phyloP scores from a whole-genome alignment of 164 flowering plant genomes.

The Tinospora cordifolia region DNA sequence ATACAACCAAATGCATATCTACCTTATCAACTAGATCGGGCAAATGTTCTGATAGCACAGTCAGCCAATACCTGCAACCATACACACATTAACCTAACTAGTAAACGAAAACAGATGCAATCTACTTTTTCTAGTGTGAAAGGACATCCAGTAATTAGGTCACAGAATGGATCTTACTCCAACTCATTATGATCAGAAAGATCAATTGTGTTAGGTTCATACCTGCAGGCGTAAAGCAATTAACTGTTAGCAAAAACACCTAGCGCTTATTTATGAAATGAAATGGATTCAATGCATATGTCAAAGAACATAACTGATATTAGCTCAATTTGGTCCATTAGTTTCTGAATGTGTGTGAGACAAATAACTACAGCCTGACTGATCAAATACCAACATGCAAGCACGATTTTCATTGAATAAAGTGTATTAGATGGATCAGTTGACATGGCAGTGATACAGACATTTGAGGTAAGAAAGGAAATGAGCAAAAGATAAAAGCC shows the following conservation, averaged over 20 bases:
- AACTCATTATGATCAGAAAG: constrained; percentile 78
- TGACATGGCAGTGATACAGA: background rate
- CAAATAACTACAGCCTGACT: background rate
- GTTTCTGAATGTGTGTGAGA: background rate
- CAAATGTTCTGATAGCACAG: constrained; percentile 76
- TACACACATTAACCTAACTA: constrained; percentile 15
- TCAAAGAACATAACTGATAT: background rate
- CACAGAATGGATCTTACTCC: constrained; percentile 53
- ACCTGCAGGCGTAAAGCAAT: constrained; percentile 39
- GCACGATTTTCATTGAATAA: background rate
- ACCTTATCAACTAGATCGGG: constrained; percentile 99
- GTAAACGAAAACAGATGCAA: constrained; percentile 4
- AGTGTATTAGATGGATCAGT: background rate
- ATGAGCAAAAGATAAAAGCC: background rate
- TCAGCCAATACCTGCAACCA: constrained; percentile 80
- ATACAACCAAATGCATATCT: constrained; percentile 14
- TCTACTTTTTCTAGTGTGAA: background rate
- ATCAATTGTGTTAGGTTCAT: constrained; percentile 94
- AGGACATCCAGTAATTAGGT: background rate
- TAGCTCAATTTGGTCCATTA: background rate
- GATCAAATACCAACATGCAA: background rate
- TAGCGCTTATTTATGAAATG: background rate
- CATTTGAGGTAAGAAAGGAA: background rate
- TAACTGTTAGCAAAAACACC: constrained; percentile 12
- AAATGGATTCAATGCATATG: constrained; percentile 1